Conservation (phyloP, 2,329 filamentous ascomycete genomes). For the Pezicula rhizophila region DNA sequence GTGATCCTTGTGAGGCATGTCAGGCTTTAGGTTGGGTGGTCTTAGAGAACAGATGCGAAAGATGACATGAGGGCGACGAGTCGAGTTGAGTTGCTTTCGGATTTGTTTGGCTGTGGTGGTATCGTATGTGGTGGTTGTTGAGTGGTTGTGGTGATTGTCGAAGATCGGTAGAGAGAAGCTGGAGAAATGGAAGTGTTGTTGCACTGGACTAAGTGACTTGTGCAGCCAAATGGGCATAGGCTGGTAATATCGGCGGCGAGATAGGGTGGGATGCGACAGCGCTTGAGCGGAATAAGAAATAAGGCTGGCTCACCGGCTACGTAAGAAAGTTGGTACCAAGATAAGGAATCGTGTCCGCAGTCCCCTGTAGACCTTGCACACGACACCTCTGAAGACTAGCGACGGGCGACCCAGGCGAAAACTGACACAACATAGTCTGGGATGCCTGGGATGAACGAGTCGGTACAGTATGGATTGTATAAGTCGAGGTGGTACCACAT, state of each 20-base stretch:
- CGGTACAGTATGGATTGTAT: too few species aligned
- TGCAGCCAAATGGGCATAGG: neutral
- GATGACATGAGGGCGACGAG: neutral
- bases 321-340: too few species aligned
- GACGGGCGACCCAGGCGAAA: too few species aligned
- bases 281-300: neutral
- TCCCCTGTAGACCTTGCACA: too few species aligned
- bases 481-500: too few species aligned
- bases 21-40: neutral
- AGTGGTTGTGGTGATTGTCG: neutral
- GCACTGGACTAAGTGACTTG: too few species aligned
- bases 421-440: too few species aligned
- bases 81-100: neutral
- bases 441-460: too few species aligned
- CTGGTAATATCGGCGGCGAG: too few species aligned
- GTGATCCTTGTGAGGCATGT: slow-evolving; percentile 4
- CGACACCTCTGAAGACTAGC: too few species aligned
- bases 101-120: neutral
- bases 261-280: neutral
- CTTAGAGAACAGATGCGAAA: neutral
- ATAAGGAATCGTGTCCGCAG: too few species aligned
- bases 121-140: neutral
- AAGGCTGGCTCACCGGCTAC: neutral
- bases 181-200: neutral
- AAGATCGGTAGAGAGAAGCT: neutral